Base-by-base conservation (phyloP, 805 yeast genomes). In the Candida cerambycidarum region DNA sequence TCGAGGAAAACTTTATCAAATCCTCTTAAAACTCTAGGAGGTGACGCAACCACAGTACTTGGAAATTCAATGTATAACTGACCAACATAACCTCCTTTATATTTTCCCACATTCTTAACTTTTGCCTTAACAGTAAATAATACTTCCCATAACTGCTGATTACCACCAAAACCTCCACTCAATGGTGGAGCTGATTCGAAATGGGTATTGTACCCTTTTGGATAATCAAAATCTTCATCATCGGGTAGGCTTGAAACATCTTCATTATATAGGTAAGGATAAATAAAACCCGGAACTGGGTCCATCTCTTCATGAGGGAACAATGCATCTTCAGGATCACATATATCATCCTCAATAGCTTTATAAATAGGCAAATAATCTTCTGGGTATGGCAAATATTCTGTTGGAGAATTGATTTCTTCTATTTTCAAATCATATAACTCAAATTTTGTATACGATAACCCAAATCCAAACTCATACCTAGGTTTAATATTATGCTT, bases 381-480 rank as follows among this genome's bases (percentile, higher is more conserved):
- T 16, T 67, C 68, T 1, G 80, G 76, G 28, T 64, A 66, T 3
- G 76, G 73, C 34, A 75, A 57, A 45, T 69, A 73, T 38, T 70
- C 71, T 1, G 73, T 62, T 13, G 78, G 78, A 3, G 73, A 58
- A 36, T 61, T 58, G 1, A 73, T 61, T 48, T 71, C 72, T 15
- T 58, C 57, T 27, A 77, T 71, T 16, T 67, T 57, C 36, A 78
- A 56, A 39, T 65, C 60, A 28, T 52, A 45, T 11, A 67, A 54
- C 37, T 53, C 58, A 45, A 73, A 73, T 23, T 63, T 65, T 3
- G 83, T 67, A 54, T 78, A 80, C 1, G 83, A 76, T 35, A 80
- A 59, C 7, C 86, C 86, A 61, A 55, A 78, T 3, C 85, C 86
- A 58, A 82, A 82, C 46, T 78, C 83, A 54, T 59, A 82, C 37